Conservation (phyloP, 2,329 filamentous ascomycete species). For the Cadophora sp. region DNA sequence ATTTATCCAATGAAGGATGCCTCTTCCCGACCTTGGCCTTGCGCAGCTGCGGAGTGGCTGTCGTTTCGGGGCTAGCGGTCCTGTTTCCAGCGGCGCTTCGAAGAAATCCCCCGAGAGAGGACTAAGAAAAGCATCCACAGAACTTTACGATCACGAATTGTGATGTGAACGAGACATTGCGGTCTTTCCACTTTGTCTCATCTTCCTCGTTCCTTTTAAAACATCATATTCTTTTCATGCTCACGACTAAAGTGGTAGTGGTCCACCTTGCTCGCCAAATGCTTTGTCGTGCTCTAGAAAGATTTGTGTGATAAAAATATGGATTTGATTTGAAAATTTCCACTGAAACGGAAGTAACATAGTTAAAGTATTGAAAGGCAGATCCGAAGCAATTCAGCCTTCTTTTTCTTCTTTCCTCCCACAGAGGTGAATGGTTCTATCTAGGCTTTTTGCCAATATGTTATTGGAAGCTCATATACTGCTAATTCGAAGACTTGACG, state of each 20-base stretch:
- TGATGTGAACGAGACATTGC: neutral
- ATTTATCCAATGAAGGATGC: slow-evolving; percentile 5
- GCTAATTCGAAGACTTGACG: slow-evolving; percentile 37
- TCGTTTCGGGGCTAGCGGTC: slow-evolving; percentile 3
- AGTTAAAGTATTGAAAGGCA: no score
- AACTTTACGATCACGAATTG: neutral
- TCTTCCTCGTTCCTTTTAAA: neutral
- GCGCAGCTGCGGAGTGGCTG: neutral
- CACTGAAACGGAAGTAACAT: no score
- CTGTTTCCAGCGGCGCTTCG: neutral
- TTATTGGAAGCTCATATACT: neutral
- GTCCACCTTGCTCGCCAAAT: neutral
- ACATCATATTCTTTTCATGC: neutral
- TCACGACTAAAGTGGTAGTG: neutral
- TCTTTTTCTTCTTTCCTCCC: no score
- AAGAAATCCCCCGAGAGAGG: neutral
- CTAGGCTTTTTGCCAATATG: neutral
- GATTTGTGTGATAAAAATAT: no score
- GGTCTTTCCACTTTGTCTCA: neutral
- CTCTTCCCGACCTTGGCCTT: slow-evolving; percentile 1
- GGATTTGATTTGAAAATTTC: no score
- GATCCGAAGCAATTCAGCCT: no score
- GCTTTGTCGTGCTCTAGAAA: neutral
- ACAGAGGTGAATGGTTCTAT: no score
- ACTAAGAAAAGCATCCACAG: neutral